Evolutionary conservation across 2,329 filamentous ascomycete species (phyloP).

Genomic region (Ophiostoma sp.): DNA sequence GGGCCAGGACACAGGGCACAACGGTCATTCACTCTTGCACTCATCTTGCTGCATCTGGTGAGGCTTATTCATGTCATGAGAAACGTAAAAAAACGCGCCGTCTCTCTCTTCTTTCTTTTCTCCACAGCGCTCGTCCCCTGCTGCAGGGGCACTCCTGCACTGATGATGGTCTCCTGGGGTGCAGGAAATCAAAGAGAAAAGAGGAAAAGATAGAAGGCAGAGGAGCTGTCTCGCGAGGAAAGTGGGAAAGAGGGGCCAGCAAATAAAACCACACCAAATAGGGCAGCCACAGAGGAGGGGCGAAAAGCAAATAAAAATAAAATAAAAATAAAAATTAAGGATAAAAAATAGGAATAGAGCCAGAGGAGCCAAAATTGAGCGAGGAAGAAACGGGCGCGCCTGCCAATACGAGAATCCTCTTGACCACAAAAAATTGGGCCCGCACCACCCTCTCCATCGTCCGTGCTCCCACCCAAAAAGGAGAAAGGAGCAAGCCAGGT

Average conservation of each 20-base stretch:
- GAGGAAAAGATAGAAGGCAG: too few relatives aligned
- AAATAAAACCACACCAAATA: background rate
- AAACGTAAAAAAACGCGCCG: background rate
- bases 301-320: background rate
- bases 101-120: background rate
- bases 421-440: conserved; percentile 4
- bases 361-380: background rate
- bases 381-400: background rate
- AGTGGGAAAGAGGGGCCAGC: background rate
- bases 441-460: conserved; percentile 7
- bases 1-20: background rate
- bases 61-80: background rate
- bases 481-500: background rate
- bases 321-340: background rate
- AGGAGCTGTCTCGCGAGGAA: background rate
- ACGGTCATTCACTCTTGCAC: too few relatives aligned
- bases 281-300: background rate
- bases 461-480: conserved; percentile 2
- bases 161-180: too few relatives aligned
- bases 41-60: background rate
- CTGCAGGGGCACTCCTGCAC: background rate
- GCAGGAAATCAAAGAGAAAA: background rate
- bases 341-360: background rate
- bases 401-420: conserved; percentile 11
- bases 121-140: background rate